Conservation (phyloP, 164 flowering plant species). For the Chimonanthus praecox region DNA sequence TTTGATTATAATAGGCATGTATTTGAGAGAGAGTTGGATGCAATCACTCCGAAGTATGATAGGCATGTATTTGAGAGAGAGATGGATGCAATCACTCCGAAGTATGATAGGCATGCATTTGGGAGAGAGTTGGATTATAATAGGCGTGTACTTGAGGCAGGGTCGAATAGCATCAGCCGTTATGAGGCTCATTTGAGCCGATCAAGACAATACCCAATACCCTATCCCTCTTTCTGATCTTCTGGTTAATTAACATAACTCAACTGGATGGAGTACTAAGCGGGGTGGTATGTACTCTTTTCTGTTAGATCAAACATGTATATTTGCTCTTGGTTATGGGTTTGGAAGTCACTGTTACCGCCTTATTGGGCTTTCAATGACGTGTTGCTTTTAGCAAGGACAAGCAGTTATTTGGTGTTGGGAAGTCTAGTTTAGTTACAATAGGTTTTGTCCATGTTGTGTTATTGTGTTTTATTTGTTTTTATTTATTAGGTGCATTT, state of each 20-base stretch:
- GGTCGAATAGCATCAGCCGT: slow-evolving; percentile 35
- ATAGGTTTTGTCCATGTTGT: too few relatives aligned
- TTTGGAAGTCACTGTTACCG: neutral
- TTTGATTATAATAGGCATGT: slow-evolving; percentile 46
- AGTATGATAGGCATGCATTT: too few relatives aligned
- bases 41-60: slow-evolving; percentile 24
- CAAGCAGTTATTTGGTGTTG: too few relatives aligned
- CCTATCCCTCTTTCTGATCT: slow-evolving; percentile 25
- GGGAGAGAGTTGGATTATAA: slow-evolving; percentile 15
- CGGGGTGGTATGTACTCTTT: neutral
- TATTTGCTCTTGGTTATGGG: neutral
- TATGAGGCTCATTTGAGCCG: slow-evolving; percentile 36
- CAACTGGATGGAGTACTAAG: neutral
- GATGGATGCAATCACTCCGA: slow-evolving; percentile 26
- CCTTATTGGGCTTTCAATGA: neutral
- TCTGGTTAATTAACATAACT: neutral
- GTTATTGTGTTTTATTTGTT: too few relatives aligned
- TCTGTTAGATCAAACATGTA: neutral
- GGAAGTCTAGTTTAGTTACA: too few relatives aligned
- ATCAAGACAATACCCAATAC: slow-evolving; percentile 15
- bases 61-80: slow-evolving; percentile 40
- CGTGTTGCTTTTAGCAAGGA: too few relatives aligned
- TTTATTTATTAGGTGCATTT: too few relatives aligned
- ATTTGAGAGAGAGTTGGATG: neutral
- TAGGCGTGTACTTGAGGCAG: slow-evolving; percentile 38